phyloP scores from a whole-genome alignment of 345 rosid genomes.

The Cardiospermum halicacabum region DNA sequence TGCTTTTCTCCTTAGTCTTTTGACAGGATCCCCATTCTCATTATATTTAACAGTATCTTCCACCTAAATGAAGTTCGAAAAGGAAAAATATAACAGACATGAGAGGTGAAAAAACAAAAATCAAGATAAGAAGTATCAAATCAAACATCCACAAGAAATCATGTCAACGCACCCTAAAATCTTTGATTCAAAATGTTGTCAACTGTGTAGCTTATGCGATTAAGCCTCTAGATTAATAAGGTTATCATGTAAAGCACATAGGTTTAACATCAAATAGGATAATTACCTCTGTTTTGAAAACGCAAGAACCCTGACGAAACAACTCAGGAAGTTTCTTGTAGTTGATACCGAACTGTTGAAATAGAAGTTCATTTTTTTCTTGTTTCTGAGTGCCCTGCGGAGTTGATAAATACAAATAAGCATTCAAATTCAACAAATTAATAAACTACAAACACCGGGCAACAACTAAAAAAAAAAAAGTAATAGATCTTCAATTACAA shows the following conservation, averaged over 20 bases:
- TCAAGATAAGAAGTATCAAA: not conserved
- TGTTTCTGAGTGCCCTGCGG: slow-evolving; percentile 71
- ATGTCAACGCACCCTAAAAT: not conserved
- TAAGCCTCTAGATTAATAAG: too few relatives aligned
- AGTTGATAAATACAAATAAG: slow-evolving; percentile 8
- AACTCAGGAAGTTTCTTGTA: slow-evolving; percentile 63
- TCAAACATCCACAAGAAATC: too few relatives aligned
- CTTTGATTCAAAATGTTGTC: not conserved
- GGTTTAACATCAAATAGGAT: not conserved
- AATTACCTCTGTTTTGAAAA: slow-evolving; percentile 63
- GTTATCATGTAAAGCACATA: too few relatives aligned
- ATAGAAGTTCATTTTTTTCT: slow-evolving; percentile 81
- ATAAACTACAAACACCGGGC: not conserved
- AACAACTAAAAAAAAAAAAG: not conserved
- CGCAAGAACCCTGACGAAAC: slow-evolving; percentile 87
- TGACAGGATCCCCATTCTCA: slow-evolving; percentile 64
- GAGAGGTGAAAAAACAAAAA: not conserved
- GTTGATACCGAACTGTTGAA: slow-evolving; percentile 69
- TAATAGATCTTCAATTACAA: slow-evolving; percentile 9
- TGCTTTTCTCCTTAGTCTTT: slow-evolving; percentile 65
- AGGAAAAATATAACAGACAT: too few relatives aligned
- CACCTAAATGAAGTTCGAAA: slow-evolving; percentile 37
- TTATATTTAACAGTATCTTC: slow-evolving; percentile 68
- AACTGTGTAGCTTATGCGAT: not conserved
- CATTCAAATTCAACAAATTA: not conserved